These are phyloP conservation scores for Mucor lusitanicus DNA, from an alignment of 371 early-diverging fungal species.

Conservation along the genomic window DNA sequence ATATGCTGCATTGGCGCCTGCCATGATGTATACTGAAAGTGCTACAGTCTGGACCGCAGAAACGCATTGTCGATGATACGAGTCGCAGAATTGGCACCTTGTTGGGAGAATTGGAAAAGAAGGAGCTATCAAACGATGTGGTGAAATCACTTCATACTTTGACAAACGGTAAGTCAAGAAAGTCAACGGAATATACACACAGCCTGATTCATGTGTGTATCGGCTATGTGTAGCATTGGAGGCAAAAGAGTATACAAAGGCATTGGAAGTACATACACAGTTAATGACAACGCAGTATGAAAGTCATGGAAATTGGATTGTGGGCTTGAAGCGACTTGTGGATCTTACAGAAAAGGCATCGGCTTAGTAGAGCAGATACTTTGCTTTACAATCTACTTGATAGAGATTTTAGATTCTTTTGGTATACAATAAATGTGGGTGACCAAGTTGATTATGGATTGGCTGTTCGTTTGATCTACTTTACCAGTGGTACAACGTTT, in stretches of 20 bases:
- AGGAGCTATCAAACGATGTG: constrained; percentile 50
- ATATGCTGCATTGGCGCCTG: neutral
- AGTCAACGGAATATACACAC: neutral
- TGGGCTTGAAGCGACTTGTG: constrained; percentile 67
- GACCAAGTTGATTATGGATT: neutral
- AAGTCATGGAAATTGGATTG: constrained; percentile 65
- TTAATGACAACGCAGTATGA: constrained; percentile 67
- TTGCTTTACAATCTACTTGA: neutral
- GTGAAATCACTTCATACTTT: constrained; percentile 35
- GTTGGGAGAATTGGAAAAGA: constrained; percentile 56
- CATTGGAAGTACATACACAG: constrained; percentile 58
- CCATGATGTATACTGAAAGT: neutral
- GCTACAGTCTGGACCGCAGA: constrained; percentile 49
- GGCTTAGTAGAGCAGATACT: neutral
- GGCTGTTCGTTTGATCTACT: neutral
- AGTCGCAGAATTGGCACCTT: constrained; percentile 53
- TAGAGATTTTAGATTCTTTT: no score
- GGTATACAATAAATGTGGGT: neutral
- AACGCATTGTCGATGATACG: constrained; percentile 63
- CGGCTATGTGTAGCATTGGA: constrained; percentile 15
- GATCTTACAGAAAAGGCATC: constrained; percentile 43
- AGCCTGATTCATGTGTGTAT: neutral
- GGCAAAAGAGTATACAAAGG: constrained; percentile 36
- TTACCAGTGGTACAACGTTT: neutral
- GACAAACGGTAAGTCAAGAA: constrained; percentile 41